A percentile compares a stretch with the other conserved stretches of the same genome.
phyloP scores from a whole-genome alignment of 148 eudicot species.

The Agrostemma githago region DNA sequence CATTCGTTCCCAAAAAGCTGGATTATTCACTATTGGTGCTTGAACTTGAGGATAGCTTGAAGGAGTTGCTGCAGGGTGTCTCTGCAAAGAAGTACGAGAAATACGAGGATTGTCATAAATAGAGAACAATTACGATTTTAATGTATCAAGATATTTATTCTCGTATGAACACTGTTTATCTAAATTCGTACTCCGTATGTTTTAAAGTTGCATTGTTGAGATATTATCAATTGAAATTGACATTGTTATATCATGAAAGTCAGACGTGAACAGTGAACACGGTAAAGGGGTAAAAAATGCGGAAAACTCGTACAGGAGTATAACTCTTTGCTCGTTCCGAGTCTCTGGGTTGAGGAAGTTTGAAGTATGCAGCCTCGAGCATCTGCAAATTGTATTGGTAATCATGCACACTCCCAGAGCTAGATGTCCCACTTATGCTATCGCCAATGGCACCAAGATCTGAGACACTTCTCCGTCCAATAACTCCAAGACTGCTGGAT shows the following conservation, averaged over 20 bases:
- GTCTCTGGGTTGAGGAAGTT: constrained; percentile 91
- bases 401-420: constrained; percentile 65
- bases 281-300: background rate
- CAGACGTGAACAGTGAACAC: background rate
- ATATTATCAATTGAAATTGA: background rate
- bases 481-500: constrained; percentile 78
- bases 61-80: constrained; percentile 82
- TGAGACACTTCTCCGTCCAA: constrained; percentile 87
- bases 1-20: constrained; percentile 93
- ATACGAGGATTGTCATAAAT: constrained; percentile 8
- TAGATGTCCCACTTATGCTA: constrained; percentile 59
- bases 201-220: background rate
- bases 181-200: too few relatives aligned
- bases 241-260: background rate
- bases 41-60: constrained; percentile 93
- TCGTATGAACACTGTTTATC: too few relatives aligned
- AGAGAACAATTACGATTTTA: constrained; percentile 3
- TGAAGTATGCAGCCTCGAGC: constrained; percentile 83
- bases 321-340: constrained; percentile 88
- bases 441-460: constrained; percentile 95
- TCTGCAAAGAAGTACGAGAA: constrained; percentile 35
- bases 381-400: constrained; percentile 65
- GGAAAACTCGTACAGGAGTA: constrained; percentile 57
- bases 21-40: constrained; percentile 91
- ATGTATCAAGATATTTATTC: too few relatives aligned